Base-by-base conservation (phyloP, 2,329 filamentous ascomycete genomes). In the Epichloe aotearoae region DNA sequence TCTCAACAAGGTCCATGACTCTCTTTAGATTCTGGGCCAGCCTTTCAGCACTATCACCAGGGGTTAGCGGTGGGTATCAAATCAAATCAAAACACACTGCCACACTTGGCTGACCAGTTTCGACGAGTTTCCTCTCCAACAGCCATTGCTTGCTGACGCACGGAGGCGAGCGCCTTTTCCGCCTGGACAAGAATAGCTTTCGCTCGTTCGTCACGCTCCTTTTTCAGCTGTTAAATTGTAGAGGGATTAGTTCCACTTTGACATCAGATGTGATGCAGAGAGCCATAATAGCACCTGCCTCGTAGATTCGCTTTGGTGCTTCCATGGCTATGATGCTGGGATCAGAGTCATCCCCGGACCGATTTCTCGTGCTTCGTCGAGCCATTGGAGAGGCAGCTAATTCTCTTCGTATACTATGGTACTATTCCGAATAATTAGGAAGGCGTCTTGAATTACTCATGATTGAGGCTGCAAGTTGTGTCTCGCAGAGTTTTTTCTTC, bases 261-360 rank as follows among this genome's bases (percentile, higher is more conserved):
- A 11, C 15, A 23, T 23, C 36, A 12, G 17, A 14, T 39, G 5
- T 14, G 34, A 34, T 5, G 36, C 14, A 34, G 12, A 5, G 36
- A 20, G 17, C n/a, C n/a, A 26, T 17, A 47, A 26, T 17, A 47
- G 12, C 11, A 40, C 38, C 8, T 53, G 61, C 64, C 55, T 61
- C 53, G 2, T 54, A 33, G 26, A 66, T 59, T 5, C 60, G 59
- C n/a, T 59, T 55, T 20, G 66, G 61, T 2, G 58, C 56, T 46
- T 58, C 53, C 12, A 61, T 43, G 2, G 61, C 55, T n/a, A 58
- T 40, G 12, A 56, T n/a, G 5, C 53, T 55, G 1, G 62, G 52
- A 34, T 62, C 60, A 15, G 44, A 49, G 11, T 57, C 57, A 5
- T 61, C 58, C 58, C 54, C 54, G 40, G 53, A 53, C 17, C 39